Percentiles rank a stretch among this genome's conserved stretches.
These are phyloP conservation scores for Rutstroemia sp. DNA, from an alignment of 2,329 filamentous ascomycete species.

Conservation along the genomic window DNA sequence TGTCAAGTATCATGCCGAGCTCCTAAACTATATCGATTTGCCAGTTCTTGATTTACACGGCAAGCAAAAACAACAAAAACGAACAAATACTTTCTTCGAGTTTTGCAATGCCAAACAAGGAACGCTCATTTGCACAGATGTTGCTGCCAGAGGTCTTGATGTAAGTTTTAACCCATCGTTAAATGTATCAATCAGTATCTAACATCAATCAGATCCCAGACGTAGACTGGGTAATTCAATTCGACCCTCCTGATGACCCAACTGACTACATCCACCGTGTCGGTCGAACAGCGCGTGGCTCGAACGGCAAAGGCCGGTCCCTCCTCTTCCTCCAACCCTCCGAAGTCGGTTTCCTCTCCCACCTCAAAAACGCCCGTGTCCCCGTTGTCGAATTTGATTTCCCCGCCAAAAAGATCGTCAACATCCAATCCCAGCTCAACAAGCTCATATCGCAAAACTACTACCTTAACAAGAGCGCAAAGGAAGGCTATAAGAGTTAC, in stretches of 20 bases:
- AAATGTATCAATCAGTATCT: neutral
- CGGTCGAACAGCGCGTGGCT: slow-evolving; percentile 83
- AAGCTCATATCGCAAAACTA: slow-evolving; percentile 94
- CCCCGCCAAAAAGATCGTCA: slow-evolving; percentile 82
- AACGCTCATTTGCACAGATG: slow-evolving; percentile 91
- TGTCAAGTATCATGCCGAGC: slow-evolving; percentile 91
- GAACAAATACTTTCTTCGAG: slow-evolving; percentile 98
- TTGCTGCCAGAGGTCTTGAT: slow-evolving; percentile 89
- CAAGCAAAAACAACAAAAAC: slow-evolving; percentile 97
- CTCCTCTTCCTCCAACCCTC: slow-evolving; percentile 89
- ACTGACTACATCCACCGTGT: slow-evolving; percentile 93
- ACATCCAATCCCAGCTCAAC: slow-evolving; percentile 85
- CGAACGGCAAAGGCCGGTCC: slow-evolving; percentile 75
- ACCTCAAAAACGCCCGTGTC: slow-evolving; percentile 85
- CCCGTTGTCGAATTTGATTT: slow-evolving; percentile 97
- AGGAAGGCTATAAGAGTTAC: slow-evolving; percentile 79
- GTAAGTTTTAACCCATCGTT: slow-evolving; percentile 36
- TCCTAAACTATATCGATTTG: slow-evolving; percentile 96
- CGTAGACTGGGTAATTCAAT: slow-evolving; percentile 95
- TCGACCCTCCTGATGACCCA: slow-evolving; percentile 87
- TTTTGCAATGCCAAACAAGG: slow-evolving; percentile 82
- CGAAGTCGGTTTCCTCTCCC: slow-evolving; percentile 86
- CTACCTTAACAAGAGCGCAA: slow-evolving; percentile 83
- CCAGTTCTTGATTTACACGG: slow-evolving; percentile 82
- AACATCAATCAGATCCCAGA: slow-evolving; percentile 60